These are phyloP conservation scores for Fusarium udum DNA, from an alignment of 2,329 filamentous ascomycete species.

Conservation along the genomic window DNA sequence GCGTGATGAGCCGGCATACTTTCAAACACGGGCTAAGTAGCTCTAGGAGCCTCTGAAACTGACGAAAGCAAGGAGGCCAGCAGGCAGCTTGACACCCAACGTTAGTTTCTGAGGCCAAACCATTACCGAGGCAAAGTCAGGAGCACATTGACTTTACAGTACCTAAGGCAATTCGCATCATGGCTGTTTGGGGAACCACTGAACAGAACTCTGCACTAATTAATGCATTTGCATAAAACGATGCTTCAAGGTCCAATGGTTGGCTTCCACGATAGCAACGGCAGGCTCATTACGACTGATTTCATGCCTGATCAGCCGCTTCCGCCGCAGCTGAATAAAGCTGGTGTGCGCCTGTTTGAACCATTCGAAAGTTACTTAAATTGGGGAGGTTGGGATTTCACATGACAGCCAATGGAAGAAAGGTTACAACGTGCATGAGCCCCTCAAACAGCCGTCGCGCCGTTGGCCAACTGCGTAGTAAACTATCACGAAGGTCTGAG, in stretches of 20 bases:
- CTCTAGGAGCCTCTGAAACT: conserved; percentile 20
- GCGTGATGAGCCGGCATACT: conserved; percentile 3
- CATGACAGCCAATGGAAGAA: conserved; percentile 34
- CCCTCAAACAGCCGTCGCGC: conserved; percentile 6
- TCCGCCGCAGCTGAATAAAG: conserved; percentile 35
- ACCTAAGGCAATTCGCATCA: not conserved
- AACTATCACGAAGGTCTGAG: not conserved
- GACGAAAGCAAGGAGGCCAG: conserved; percentile 29
- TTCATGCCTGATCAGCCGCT: conserved; percentile 38
- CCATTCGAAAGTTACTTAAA: conserved; percentile 21
- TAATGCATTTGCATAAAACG: conserved; percentile 41
- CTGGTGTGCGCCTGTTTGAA: conserved; percentile 21
- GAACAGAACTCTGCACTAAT: conserved; percentile 39
- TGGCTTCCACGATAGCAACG: conserved; percentile 46
- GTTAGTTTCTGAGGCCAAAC: conserved; percentile 31
- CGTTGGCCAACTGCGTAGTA: not conserved
- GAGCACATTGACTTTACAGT: conserved; percentile 15
- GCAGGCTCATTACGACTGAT: conserved; percentile 38
- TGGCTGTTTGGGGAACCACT: conserved; percentile 23
- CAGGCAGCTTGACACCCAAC: conserved; percentile 20
- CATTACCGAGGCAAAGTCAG: conserved; percentile 10
- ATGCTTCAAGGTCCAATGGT: conserved; percentile 42
- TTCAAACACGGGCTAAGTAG: conserved; percentile 11
- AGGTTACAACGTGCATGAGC: conserved; percentile 11
- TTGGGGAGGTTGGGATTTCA: conserved; percentile 39